These are phyloP conservation scores for Xylariales sp. DNA, from an alignment of 2,329 filamentous ascomycete species.

Conservation along the genomic window DNA sequence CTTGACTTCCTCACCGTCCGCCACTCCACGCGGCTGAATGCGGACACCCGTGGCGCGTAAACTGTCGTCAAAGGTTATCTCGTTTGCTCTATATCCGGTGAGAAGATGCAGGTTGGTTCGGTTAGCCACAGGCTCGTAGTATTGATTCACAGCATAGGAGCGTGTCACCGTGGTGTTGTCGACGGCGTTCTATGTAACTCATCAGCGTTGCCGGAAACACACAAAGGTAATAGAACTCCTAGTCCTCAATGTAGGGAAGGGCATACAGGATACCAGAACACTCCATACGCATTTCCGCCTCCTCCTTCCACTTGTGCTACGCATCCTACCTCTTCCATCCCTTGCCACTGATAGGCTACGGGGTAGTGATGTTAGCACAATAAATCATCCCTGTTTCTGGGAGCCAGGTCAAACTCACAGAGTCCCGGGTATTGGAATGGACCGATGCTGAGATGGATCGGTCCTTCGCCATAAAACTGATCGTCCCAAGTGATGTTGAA, in stretches of 20 bases:
- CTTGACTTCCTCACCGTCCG: neutral
- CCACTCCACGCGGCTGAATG: neutral
- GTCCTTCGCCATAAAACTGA: neutral
- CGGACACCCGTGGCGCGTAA: neutral
- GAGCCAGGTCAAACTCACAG: neutral
- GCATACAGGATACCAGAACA: conserved; percentile 1
- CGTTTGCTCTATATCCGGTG: neutral
- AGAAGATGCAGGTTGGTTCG: neutral
- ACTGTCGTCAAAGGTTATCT: neutral
- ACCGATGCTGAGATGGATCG: neutral
- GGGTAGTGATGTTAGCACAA: no score
- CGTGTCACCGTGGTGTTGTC: neutral
- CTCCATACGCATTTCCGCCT: neutral
- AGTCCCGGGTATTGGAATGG: neutral
- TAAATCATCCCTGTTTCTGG: neutral
- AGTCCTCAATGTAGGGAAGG: neutral
- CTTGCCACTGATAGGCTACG: neutral
- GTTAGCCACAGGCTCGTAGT: neutral
- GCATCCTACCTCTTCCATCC: neutral
- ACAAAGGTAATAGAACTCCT: no score
- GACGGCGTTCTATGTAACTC: neutral
- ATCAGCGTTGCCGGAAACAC: neutral
- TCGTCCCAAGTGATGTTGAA: neutral
- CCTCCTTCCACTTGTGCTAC: neutral
- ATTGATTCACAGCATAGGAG: conserved; percentile 1